Evolutionary conservation across 2,329 filamentous ascomycete species (phyloP), one percentile per base, ranked within the genome.

Genomic region (Dothiorella sarmentorum): DNA sequence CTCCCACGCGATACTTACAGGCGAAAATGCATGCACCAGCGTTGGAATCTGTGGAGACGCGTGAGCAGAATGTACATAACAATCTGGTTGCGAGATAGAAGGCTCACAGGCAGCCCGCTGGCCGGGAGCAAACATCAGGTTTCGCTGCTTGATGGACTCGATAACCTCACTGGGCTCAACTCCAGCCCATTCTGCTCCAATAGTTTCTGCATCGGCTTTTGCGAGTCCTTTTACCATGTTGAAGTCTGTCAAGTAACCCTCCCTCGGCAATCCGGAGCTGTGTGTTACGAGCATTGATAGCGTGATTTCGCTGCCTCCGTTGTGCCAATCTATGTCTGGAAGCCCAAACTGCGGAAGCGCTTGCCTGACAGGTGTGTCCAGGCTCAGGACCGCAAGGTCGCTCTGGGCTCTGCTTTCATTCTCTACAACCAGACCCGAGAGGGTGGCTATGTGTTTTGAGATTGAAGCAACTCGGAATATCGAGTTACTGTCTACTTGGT

Each of bases 211-310:
- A 53, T 68, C 63, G 2, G 66, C 69, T 45, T 67, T 69, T 1
- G 67, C 65, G 1, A 59, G 61, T 3, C 58, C 64, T 0, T 64
- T 29, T 1, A 71, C 58, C 62, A 69, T 64, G 35, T 71, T 67
- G 59, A 70, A 71, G 4, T 61, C 60, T 1, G 69, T 70, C 11
- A 63, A 65, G 42, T 67, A 71, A n/a, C 66, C 66, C 27, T 71
- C 69, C 11, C 69, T 42, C 7, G 68, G 61, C 7, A 70, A 45
- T 1, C 69, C 69, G 4, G 66, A 64, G 7, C 61, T 71, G 17
- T 71, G 68, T n/a, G 65, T 69, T 4, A 67, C 68, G n/a, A 70
- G 61, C 68, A 71, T 69, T 3, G 63, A 59, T 26, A 71, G 43
- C 0, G 68, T 69, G 27, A 71, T 70, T 9, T 69, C 68, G 24